Evolutionary conservation across 345 rosid genomes (phyloP).

Genomic region (Linum tenue): DNA sequence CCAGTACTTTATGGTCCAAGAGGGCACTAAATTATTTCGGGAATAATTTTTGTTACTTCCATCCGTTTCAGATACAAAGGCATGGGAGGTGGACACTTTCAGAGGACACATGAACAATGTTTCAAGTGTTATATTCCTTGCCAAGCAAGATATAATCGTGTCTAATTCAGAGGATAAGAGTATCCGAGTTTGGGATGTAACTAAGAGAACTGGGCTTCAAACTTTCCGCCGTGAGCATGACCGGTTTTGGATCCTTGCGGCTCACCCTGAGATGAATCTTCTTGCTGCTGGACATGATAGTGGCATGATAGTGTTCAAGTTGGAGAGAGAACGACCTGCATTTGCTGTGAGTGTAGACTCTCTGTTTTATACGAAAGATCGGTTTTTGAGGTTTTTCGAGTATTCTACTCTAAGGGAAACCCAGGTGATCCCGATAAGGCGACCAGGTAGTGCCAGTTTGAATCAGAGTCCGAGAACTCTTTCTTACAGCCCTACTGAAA

Average conservation of each 20-base stretch:
- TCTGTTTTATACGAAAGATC: conserved; percentile 68
- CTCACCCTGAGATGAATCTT: too few relatives aligned
- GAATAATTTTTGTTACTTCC: too few relatives aligned
- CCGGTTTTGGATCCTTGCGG: conserved; percentile 86
- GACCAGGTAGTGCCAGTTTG: conserved; percentile 65
- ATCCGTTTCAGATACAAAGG: too few relatives aligned
- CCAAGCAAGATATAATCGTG: conserved; percentile 88
- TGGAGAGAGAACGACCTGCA: conserved; percentile 94
- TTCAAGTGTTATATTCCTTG: conserved; percentile 93
- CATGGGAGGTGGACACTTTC: conserved; percentile 97
- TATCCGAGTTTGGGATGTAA: too few relatives aligned
- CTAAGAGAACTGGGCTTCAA: too few relatives aligned
- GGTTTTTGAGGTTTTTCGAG: too few relatives aligned
- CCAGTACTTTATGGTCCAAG: too few relatives aligned
- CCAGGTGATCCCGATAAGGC: conserved; percentile 74
- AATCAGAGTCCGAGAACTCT: conserved; percentile 90
- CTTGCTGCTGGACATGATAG: conserved; percentile 95
- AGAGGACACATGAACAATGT: too few relatives aligned
- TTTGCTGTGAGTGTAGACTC: conserved; percentile 73
- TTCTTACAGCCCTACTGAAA: too few relatives aligned
- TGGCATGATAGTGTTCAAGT: conserved; percentile 92
- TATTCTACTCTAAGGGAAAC: conserved; percentile 67
- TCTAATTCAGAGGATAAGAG: too few relatives aligned
- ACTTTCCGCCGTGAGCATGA: too few relatives aligned
- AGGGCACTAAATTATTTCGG: too few relatives aligned